phyloP scores from a whole-genome alignment of 768 basidiomycete species.

The Rhodotorula diobovata region DNA sequence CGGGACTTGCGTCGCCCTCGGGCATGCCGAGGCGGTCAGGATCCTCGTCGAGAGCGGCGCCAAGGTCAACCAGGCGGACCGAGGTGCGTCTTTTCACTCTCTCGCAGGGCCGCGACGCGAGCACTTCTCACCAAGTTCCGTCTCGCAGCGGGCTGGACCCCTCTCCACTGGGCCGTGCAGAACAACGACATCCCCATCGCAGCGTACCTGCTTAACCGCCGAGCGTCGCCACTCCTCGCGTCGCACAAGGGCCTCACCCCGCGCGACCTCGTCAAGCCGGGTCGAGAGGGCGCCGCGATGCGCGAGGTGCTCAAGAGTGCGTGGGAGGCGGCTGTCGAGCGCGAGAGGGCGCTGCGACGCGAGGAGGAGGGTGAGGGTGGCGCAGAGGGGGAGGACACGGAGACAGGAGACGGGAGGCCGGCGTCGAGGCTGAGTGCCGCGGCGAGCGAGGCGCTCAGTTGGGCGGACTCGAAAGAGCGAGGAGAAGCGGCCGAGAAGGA shows the following conservation, averaged over 20 bases:
- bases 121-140: neutral
- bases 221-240: constrained; percentile 72
- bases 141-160: constrained; percentile 79
- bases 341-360: constrained; percentile 59
- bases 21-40: constrained; percentile 41
- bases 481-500: constrained; percentile 38
- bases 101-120: neutral
- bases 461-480: constrained; percentile 4
- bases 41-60: constrained; percentile 41
- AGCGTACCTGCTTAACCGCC: constrained; percentile 86
- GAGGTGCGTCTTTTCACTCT: constrained; percentile 10
- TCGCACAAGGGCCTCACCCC: constrained; percentile 78
- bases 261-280: constrained; percentile 75
- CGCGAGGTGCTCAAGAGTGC: constrained; percentile 81
- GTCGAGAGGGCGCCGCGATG: constrained; percentile 78
- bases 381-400: neutral
- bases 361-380: constrained; percentile 47
- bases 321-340: constrained; percentile 61
- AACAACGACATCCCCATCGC: constrained; percentile 84
- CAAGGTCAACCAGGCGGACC: constrained; percentile 34
- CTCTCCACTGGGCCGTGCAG: constrained; percentile 85
- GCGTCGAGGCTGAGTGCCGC: constrained; percentile 40
- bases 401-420: neutral
- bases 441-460: constrained; percentile 54
- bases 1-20: constrained; percentile 34